These are phyloP conservation scores for Pseudomicrostroma phylloplanum DNA, from an alignment of 1,284 basidiomycete species.

Conservation along the genomic window DNA sequence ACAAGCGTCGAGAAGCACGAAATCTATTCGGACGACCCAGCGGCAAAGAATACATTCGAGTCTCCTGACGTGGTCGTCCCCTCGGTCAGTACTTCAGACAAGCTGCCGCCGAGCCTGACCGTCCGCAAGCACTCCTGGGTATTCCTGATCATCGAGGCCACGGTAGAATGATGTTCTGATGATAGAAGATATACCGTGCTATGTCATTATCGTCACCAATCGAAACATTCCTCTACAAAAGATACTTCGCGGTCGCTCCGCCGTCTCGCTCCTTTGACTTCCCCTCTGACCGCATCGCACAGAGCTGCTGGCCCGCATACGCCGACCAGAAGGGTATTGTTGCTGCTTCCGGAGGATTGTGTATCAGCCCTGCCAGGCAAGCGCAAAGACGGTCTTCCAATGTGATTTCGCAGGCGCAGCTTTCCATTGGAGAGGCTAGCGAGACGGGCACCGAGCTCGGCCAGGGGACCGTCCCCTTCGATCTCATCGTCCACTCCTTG, in stretches of 20 bases:
- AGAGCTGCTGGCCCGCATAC: constrained; percentile 6
- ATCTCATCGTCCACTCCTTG: background rate
- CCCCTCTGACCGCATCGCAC: background rate
- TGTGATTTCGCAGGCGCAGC: background rate
- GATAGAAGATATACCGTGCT: too few species aligned
- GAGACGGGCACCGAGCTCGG: background rate
- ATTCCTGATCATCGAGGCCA: background rate
- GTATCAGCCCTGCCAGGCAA: background rate
- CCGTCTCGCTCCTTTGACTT: background rate
- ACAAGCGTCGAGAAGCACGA: constrained; percentile 21
- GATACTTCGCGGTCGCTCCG: background rate
- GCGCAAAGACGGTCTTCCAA: background rate
- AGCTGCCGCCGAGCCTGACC: background rate
- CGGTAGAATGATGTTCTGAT: too few species aligned
- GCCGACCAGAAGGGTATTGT: background rate
- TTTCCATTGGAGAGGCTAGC: background rate
- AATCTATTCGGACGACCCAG: constrained; percentile 21
- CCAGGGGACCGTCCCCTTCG: background rate
- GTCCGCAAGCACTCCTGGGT: background rate
- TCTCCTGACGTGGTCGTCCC: constrained; percentile 22
- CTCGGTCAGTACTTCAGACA: background rate
- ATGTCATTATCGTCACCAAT: constrained; percentile 2
- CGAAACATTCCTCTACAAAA: constrained; percentile 4
- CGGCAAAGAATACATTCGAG: constrained; percentile 26
- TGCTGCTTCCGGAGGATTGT: background rate